Percentiles rank a stretch among this genome's conserved stretches.
phyloP scores from a whole-genome alignment of 2,329 filamentous ascomycete genomes.

The Phaeosphaeriaceae sp. region DNA sequence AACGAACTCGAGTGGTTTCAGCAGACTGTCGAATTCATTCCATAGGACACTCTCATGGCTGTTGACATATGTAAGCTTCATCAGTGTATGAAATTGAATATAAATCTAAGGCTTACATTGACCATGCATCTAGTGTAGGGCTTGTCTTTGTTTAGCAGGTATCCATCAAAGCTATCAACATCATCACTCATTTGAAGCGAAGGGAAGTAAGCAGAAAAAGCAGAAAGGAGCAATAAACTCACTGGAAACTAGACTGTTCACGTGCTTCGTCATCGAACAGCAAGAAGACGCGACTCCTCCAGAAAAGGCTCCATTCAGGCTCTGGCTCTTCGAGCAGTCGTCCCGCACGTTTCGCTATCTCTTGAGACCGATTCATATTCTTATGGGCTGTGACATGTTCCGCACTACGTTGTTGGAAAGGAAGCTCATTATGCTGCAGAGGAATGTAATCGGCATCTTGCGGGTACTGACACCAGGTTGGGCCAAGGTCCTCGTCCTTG shows the following conservation, averaged over 20 bases:
- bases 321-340: background rate
- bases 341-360: constrained; percentile 2
- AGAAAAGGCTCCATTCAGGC: constrained; percentile 5
- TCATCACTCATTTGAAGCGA: too few relatives aligned
- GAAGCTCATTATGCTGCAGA: background rate
- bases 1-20: background rate
- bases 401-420: background rate
- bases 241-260: background rate
- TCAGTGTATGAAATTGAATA: background rate
- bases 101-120: constrained; percentile 3
- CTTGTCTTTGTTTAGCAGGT: constrained; percentile 3
- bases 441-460: background rate
- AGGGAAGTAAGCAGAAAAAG: too few relatives aligned
- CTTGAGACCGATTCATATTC: background rate
- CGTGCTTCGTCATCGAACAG: background rate
- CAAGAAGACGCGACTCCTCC: constrained; percentile 4
- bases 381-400: background rate
- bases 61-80: background rate
- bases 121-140: constrained; percentile 7
- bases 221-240: too few relatives aligned
- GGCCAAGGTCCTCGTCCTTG: constrained; percentile 1
- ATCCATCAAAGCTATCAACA: background rate
- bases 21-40: constrained; percentile 3
- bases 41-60: constrained; percentile 7
- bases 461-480: background rate